Conservation (phyloP, 2,329 filamentous ascomycete species). For the Botrytis galanthina region DNA sequence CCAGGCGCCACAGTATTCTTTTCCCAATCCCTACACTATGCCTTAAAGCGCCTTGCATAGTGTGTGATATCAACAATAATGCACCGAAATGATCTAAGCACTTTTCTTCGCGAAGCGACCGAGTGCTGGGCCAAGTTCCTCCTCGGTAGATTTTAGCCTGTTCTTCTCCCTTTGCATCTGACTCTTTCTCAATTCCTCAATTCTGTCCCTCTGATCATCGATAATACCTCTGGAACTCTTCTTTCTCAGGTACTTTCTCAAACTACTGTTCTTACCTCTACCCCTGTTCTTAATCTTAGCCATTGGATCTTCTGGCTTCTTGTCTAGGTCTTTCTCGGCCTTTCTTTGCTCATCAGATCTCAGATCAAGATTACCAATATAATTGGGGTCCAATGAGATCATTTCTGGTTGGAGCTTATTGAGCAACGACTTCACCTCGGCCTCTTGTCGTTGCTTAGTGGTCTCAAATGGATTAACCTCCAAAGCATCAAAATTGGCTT, state of each 20-base stretch:
- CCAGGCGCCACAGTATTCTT: constrained; percentile 11
- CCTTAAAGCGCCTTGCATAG: constrained; percentile 11
- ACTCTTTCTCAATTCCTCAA: constrained; percentile 75
- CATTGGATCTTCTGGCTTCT: constrained; percentile 55
- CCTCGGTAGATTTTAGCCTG: constrained; percentile 63
- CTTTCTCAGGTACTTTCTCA: constrained; percentile 88
- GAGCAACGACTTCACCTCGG: constrained; percentile 82
- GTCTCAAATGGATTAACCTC: constrained; percentile 97
- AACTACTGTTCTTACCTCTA: constrained; percentile 82
- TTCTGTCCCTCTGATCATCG: constrained; percentile 86
- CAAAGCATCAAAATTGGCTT: constrained; percentile 92
- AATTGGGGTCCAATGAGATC: constrained; percentile 92
- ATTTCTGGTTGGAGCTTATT: constrained; percentile 97
- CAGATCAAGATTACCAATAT: constrained; percentile 83
- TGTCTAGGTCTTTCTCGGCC: constrained; percentile 77
- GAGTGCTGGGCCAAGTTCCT: constrained; percentile 80
- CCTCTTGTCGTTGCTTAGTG: constrained; percentile 85
- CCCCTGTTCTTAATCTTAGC: constrained; percentile 72
- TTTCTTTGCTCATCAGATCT: constrained; percentile 74
- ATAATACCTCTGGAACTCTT: constrained; percentile 91
- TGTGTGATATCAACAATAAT: constrained; percentile 1
- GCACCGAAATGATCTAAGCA: constrained; percentile 19
- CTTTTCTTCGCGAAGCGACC: constrained; percentile 77
- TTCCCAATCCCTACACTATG: constrained; percentile 5
- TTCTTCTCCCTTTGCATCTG: constrained; percentile 67